Base-by-base conservation (phyloP, 148 eudicot genomes). In the Nyssa sinensis region DNA sequence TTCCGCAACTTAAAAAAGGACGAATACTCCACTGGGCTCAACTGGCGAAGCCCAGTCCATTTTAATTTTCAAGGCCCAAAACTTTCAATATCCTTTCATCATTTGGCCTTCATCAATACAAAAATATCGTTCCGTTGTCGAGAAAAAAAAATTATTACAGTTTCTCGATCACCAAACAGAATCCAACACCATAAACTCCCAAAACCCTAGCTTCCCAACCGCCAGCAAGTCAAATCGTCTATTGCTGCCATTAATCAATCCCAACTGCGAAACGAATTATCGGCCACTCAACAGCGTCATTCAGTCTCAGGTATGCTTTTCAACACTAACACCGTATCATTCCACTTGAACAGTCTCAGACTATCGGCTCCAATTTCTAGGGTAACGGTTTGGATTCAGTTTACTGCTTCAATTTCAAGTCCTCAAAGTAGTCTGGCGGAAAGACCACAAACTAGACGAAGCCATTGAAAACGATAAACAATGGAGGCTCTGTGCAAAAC, bases 401-500 rank as follows among this genome's bases (percentile, higher is more conserved):
- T 70, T 34, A 71, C 69, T 28, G 84, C 84, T 8, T 87, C 95
- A 29, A 77, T 88, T 68, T 90, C 93, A 37, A 85, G 82, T n/a
- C 69, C 88, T 93, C 67, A 93, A 86, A 82, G 98, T 93, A 63
- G 80, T 65, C 1, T 93, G 96, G 96, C 90, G 96, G 61, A 93
- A 88, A 77, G 97, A 93, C 41, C 67, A 7, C 0, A 79, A 74
- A 14, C 91, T 93, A 30, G 97, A 93, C 66, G 72, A 76, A 66
- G 91, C 93, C 47, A 87, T 93, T 35, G 81, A 84, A 49, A 81
- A 76, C 74, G 96, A 93, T 72, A 91, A 86, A 13, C 82, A 81
- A 80, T 88, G 88, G 88, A 77, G 86, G 24, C 83, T 84, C 51
- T 83, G 90, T 66, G 79, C 87, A 1, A 75, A 88, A 66, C 88